Evolutionary conservation across 169 alveolate species (phyloP).

Genomic region (Cryptosporidium xiaoi): DNA sequence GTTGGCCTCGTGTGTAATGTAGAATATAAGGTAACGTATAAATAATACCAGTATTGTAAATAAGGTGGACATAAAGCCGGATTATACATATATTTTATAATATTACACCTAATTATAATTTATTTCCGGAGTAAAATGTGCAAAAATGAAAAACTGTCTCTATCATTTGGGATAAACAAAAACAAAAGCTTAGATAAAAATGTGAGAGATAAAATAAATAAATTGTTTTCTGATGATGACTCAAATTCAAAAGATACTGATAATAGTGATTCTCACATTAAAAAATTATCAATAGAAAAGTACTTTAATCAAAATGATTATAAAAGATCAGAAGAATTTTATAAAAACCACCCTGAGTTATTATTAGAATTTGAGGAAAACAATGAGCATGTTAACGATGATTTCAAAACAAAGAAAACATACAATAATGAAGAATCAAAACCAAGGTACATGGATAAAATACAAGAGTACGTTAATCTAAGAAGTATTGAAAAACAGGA

Average conservation of each 20-base stretch:
- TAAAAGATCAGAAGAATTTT: conserved; percentile 25
- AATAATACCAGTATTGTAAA: background rate
- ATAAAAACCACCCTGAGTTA: conserved; percentile 50
- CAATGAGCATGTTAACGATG: background rate
- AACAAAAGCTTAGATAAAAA: no score
- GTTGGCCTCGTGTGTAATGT: no score
- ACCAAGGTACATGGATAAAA: conserved; percentile 34
- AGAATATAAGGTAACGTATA: no score
- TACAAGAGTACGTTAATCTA: conserved; percentile 24
- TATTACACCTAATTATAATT: background rate
- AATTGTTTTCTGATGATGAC: no score
- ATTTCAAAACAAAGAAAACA: background rate
- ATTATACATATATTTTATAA: background rate
- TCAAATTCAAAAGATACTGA: no score
- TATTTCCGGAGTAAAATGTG: no score
- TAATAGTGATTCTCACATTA: no score
- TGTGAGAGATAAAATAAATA: no score
- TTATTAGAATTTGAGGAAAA: conserved; percentile 36
- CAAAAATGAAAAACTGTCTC: no score
- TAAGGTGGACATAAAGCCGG: background rate
- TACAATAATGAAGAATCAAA: conserved; percentile 1
- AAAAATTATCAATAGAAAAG: no score
- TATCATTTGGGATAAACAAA: no score
- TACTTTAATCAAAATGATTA: conserved; percentile 8
- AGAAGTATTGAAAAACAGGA: conserved; percentile 62